These are phyloP conservation scores for Camillea tinctor DNA, from an alignment of 2,329 filamentous ascomycete species.

Conservation along the genomic window DNA sequence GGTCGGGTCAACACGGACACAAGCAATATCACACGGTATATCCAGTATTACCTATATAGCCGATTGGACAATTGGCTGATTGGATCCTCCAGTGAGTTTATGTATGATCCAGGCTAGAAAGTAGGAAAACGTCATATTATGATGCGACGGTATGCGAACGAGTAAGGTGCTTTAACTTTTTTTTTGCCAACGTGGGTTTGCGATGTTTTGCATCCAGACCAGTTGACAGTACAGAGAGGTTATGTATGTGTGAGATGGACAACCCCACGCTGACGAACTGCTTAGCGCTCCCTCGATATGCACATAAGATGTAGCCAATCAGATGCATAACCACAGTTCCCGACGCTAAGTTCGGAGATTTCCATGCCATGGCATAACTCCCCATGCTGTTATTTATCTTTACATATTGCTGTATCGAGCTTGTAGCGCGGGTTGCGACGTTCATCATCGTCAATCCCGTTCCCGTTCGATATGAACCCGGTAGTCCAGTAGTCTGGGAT, in stretches of 20 bases:
- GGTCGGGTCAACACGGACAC: too few relatives aligned
- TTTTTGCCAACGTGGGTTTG: neutral
- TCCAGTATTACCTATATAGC: too few relatives aligned
- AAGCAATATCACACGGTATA: too few relatives aligned
- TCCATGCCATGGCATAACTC: neutral
- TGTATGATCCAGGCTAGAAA: neutral
- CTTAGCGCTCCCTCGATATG: neutral
- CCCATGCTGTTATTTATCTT: neutral
- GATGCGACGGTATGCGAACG: neutral
- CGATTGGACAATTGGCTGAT: too few relatives aligned
- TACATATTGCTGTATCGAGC: neutral
- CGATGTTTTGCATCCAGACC: neutral
- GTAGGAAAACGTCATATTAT: neutral
- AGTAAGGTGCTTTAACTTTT: neutral
- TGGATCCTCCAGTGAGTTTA: too few relatives aligned
- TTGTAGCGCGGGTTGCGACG: neutral
- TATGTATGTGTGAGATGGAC: too few relatives aligned
- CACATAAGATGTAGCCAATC: neutral
- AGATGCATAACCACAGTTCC: neutral
- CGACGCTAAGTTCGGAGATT: neutral
- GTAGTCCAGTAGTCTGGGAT: neutral
- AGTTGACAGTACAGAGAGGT: neutral
- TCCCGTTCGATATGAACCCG: neutral
- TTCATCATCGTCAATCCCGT: neutral
- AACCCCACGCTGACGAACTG: neutral